A percentile compares a stretch with the other conserved stretches of the same genome.
Evolutionary conservation across 2,329 filamentous ascomycete genomes (phyloP).

Genomic region (Colletotrichum sp.): DNA sequence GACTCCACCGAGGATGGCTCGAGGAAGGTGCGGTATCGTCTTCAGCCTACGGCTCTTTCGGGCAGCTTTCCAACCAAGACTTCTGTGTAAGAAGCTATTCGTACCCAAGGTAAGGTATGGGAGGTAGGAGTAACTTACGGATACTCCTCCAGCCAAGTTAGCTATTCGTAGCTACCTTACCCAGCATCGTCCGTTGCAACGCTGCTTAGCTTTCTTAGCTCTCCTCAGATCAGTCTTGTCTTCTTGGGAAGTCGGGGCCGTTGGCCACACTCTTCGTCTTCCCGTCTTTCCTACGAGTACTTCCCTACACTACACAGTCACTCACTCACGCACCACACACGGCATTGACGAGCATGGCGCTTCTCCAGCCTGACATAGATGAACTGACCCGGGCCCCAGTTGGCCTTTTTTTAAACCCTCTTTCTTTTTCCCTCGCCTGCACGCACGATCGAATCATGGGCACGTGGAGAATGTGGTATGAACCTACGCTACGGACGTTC

Average conservation of each 20-base stretch:
- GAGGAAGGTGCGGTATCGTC: constrained; percentile 14
- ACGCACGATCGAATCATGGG: constrained; percentile 3
- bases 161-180: neutral
- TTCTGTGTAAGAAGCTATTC: neutral
- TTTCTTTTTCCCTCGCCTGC: neutral
- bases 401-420: neutral
- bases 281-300: neutral
- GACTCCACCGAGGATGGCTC: constrained; percentile 1
- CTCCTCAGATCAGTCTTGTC: neutral
- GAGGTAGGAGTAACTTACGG: neutral
- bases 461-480: neutral
- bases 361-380: constrained; percentile 15
- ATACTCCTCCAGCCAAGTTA: neutral
- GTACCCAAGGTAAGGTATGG: neutral
- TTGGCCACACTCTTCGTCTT: neutral
- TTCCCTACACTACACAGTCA: neutral
- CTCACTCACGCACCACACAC: neutral
- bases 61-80: constrained; percentile 41
- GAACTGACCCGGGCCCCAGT: neutral
- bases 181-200: constrained; percentile 7
- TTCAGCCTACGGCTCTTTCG: constrained; percentile 54
- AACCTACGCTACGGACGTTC: neutral
- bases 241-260: neutral
- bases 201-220: constrained; percentile 2
- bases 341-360: constrained; percentile 17